A percentile compares a stretch with the other conserved stretches of the same genome.
phyloP scores from a whole-genome alignment of 148 eudicot genomes.

The Rhododendron kiyosumense region DNA sequence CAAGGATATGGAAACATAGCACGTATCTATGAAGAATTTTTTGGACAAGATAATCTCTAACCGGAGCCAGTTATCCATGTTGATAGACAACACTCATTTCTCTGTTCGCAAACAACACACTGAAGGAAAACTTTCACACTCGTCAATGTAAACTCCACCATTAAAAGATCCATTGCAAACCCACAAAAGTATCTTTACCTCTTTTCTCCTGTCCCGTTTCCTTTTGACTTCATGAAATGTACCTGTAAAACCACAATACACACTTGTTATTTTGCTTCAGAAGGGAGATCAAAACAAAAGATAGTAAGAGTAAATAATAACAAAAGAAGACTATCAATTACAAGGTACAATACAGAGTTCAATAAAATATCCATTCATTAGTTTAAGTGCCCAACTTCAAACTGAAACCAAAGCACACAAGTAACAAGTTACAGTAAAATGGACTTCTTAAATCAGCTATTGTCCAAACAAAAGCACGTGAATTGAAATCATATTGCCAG shows the following conservation, averaged over 20 bases:
- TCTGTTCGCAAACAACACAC: background rate
- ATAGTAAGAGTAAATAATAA: background rate
- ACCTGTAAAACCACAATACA: conserved; percentile 27
- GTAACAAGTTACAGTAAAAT: background rate
- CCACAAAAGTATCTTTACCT: conserved; percentile 31
- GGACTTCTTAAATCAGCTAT: background rate
- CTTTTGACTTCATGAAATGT: conserved; percentile 75
- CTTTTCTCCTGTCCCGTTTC: conserved; percentile 47
- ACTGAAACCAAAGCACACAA: background rate
- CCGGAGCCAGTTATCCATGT: background rate
- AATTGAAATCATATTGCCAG: background rate
- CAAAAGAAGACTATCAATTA: background rate
- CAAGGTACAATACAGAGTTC: background rate
- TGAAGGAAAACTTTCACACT: background rate
- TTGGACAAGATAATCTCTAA: background rate
- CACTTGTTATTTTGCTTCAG: conserved; percentile 6
- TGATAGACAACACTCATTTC: background rate
- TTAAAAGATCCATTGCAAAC: background rate
- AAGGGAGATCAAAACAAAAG: background rate
- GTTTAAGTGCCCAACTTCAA: background rate
- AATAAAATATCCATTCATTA: background rate
- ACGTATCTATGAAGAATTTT: background rate
- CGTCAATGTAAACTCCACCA: background rate
- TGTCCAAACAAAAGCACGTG: background rate
- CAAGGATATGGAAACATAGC: background rate